phyloP scores from a whole-genome alignment of 164 flowering plant species.

The Chimonanthus salicifolius region DNA sequence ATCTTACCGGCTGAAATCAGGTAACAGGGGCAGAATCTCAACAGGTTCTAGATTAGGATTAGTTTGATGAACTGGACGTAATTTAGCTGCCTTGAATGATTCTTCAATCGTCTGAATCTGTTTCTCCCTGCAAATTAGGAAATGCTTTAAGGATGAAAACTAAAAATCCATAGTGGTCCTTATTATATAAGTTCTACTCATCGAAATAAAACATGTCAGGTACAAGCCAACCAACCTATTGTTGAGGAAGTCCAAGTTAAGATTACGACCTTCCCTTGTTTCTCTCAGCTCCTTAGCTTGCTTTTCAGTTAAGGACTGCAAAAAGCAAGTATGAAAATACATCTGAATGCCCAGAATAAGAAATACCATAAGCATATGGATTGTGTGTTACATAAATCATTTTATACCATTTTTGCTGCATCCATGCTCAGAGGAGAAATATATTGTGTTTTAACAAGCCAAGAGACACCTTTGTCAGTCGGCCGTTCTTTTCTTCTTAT shows the following conservation, averaged over 20 bases:
- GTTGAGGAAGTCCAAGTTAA: constrained; percentile 59
- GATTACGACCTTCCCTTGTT: constrained; percentile 53
- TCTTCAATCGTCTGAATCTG: constrained; percentile 80
- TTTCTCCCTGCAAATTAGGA: constrained; percentile 55
- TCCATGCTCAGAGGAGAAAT: constrained; percentile 90
- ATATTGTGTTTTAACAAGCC: constrained; percentile 96
- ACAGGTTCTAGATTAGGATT: constrained; percentile 60
- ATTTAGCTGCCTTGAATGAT: constrained; percentile 83
- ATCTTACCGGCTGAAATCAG: constrained; percentile 84
- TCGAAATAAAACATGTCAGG: constrained; percentile 2
- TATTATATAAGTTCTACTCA: neutral
- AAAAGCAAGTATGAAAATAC: neutral
- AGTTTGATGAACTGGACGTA: constrained; percentile 72
- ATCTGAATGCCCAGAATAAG: neutral
- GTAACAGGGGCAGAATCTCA: constrained; percentile 72
- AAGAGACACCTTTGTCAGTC: constrained; percentile 91
- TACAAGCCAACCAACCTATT: constrained; percentile 40
- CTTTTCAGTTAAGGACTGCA: constrained; percentile 90
- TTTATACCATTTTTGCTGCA: constrained; percentile 66
- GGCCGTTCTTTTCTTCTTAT: constrained; percentile 86
- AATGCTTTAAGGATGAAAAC: neutral
- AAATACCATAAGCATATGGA: neutral
- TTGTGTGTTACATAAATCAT: neutral
- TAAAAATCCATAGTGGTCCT: neutral
- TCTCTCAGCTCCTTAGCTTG: constrained; percentile 94